Percentiles rank a stretch among this genome's conserved stretches.
Conservation (phyloP, 1,284 basidiomycete genomes). For the Boletus smithii region DNA sequence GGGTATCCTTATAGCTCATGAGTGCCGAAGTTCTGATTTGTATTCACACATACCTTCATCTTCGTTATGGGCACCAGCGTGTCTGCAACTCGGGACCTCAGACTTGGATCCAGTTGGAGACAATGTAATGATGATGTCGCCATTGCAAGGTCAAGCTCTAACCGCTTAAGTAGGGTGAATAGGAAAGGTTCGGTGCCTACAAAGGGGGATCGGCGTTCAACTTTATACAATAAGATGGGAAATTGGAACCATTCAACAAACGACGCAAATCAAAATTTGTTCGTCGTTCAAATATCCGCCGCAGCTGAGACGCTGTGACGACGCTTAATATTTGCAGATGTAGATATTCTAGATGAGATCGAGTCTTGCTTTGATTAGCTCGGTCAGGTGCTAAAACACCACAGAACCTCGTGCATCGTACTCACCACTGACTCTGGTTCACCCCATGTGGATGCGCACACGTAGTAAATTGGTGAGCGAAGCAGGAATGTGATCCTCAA, state of each 20-base stretch:
- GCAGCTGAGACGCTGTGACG: constrained; percentile 81
- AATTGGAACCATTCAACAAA: constrained; percentile 66
- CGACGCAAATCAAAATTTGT: constrained; percentile 91
- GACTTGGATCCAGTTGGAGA: constrained; percentile 64
- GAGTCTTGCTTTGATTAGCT: constrained; percentile 68
- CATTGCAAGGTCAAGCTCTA: constrained; percentile 81
- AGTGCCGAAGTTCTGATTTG: constrained; percentile 2
- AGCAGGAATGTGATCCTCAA: constrained; percentile 83
- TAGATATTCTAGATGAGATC: constrained; percentile 91
- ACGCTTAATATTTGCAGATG: constrained; percentile 91
- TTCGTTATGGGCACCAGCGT: constrained; percentile 74
- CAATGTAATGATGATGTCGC: constrained; percentile 79
- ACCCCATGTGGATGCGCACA: constrained; percentile 86
- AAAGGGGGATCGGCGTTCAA: constrained; percentile 1
- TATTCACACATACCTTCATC: constrained; percentile 57
- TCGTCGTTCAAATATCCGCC: constrained; percentile 80
- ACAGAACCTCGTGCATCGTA: constrained; percentile 21
- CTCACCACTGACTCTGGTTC: constrained; percentile 92
- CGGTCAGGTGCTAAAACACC: constrained; percentile 24
- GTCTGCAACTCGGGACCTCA: constrained; percentile 74
- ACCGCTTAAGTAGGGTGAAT: constrained; percentile 60
- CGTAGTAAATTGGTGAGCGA: constrained; percentile 86
- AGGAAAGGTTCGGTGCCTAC: constrained; percentile 82
- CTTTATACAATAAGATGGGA: background rate
- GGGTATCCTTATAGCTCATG: constrained; percentile 60